A percentile compares a stretch with the other conserved stretches of the same genome.
phyloP scores from a whole-genome alignment of 192 early-diverging fungal genomes.

The Kickxella alabastrina region DNA sequence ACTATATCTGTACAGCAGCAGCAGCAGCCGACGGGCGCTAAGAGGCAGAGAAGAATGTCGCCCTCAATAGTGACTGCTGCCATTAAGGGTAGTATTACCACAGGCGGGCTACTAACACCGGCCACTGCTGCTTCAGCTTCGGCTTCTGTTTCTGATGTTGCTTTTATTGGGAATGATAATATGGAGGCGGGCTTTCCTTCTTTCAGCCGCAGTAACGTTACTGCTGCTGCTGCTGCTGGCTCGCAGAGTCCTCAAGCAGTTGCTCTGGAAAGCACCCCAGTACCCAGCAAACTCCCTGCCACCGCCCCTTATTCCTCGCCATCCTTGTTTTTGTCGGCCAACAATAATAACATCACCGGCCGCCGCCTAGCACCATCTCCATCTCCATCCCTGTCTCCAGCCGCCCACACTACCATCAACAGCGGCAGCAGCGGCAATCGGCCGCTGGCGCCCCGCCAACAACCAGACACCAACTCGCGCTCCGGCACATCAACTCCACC shows the following conservation, averaged over 20 bases:
- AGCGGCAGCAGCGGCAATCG: slow-evolving; percentile 1
- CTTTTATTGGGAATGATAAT: slow-evolving; percentile 23
- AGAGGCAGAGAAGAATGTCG: background rate
- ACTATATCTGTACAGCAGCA: slow-evolving; percentile 10
- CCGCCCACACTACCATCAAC: background rate
- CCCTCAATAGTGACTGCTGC: too few species aligned
- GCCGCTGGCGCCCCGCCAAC: slow-evolving; percentile 3
- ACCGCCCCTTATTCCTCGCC: background rate
- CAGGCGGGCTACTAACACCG: too few species aligned
- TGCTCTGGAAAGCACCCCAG: too few species aligned
- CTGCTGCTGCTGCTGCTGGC: slow-evolving; percentile 5
- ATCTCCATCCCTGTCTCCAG: background rate
- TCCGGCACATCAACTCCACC: slow-evolving; percentile 34
- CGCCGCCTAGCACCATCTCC: too few species aligned
- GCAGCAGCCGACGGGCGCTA: background rate
- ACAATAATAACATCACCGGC: too few species aligned
- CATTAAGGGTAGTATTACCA: too few species aligned
- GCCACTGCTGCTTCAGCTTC: background rate
- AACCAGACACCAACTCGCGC: slow-evolving; percentile 11
- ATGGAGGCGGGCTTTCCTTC: background rate
- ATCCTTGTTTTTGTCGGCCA: slow-evolving; percentile 6
- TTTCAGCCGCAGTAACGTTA: slow-evolving; percentile 15
- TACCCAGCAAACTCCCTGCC: too few species aligned
- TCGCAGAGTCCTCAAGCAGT: too few species aligned
- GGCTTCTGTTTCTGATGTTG: background rate